These are phyloP conservation scores for Tetrapyrgos nigripes DNA, from an alignment of 1,284 basidiomycete genomes.

Conservation along the genomic window DNA sequence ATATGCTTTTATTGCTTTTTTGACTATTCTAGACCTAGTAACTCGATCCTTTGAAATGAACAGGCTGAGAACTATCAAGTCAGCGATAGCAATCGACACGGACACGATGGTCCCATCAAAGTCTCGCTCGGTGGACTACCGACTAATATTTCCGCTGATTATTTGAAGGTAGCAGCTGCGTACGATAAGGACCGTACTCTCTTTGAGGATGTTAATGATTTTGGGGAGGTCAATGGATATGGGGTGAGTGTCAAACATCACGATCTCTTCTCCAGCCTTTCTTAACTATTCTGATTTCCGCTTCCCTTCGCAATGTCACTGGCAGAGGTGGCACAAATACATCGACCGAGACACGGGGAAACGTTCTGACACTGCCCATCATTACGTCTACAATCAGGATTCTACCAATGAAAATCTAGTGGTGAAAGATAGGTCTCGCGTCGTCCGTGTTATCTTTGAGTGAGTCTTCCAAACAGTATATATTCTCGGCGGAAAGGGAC, in stretches of 20 bases:
- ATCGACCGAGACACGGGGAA: slow-evolving; percentile 57
- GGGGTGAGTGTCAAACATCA: too few species aligned
- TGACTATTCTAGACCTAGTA: too few species aligned
- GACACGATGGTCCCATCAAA: slow-evolving; percentile 58
- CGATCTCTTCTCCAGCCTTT: too few species aligned
- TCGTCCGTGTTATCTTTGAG: slow-evolving; percentile 57
- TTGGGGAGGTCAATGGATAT: slow-evolving; percentile 47
- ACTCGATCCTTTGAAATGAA: too few species aligned
- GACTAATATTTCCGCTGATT: slow-evolving; percentile 50
- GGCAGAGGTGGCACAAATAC: slow-evolving; percentile 44
- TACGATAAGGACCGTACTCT: slow-evolving; percentile 51
- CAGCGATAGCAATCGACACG: slow-evolving; percentile 46
- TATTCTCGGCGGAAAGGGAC: too few species aligned
- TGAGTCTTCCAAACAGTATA: slow-evolving; percentile 25
- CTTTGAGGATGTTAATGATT: slow-evolving; percentile 52
- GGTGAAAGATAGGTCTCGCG: slow-evolving; percentile 46
- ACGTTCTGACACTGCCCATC: slow-evolving; percentile 63
- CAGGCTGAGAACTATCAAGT: slow-evolving; percentile 61
- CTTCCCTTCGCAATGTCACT: too few species aligned
- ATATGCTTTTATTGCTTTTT: too few species aligned
- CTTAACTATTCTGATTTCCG: too few species aligned
- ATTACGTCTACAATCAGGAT: slow-evolving; percentile 60
- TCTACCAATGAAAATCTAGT: slow-evolving; percentile 45
- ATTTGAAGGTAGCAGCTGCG: slow-evolving; percentile 46
- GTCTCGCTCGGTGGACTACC: slow-evolving; percentile 47